Evolutionary conservation across 768 basidiomycete genomes (phyloP).

Genomic region (Pisolithus microcarpus): DNA sequence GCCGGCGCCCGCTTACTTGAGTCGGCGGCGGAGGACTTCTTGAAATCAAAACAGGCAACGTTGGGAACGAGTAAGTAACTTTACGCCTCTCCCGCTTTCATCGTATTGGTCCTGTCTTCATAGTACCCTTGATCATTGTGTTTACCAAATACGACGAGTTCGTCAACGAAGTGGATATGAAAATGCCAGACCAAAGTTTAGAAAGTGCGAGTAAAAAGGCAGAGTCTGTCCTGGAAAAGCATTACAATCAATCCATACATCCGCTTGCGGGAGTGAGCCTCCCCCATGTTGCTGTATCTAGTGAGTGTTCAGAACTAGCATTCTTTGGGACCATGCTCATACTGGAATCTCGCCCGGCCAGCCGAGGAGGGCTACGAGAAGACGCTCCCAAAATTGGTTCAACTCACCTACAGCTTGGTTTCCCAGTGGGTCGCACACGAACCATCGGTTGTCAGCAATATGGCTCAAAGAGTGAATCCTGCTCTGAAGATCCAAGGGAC

Average conservation of each 20-base stretch:
- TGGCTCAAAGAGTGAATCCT: constrained; percentile 1
- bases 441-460: not conserved
- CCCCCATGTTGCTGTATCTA: not conserved
- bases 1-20: constrained; percentile 1
- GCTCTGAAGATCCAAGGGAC: not conserved
- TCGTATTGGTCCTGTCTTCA: too few relatives aligned
- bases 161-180: not conserved
- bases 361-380: not conserved
- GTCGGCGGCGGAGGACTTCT: not conserved
- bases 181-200: not conserved
- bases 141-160: constrained; percentile 4
- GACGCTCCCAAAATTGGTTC: not conserved
- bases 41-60: not conserved
- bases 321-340: not conserved
- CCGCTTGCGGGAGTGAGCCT: not conserved
- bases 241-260: not conserved
- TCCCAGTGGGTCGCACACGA: not conserved
- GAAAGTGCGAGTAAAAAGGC: not conserved
- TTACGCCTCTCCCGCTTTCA: not conserved
- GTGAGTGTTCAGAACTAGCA: not conserved
- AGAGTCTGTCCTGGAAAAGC: not conserved
- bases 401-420: not conserved
- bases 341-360: not conserved
- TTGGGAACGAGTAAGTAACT: constrained; percentile 2
- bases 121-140: constrained; percentile 3